Evolutionary conservation across 2,329 filamentous ascomycete species (phyloP), one percentile per base, ranked within the genome.

Genomic region (Dactylellina leptospora): DNA sequence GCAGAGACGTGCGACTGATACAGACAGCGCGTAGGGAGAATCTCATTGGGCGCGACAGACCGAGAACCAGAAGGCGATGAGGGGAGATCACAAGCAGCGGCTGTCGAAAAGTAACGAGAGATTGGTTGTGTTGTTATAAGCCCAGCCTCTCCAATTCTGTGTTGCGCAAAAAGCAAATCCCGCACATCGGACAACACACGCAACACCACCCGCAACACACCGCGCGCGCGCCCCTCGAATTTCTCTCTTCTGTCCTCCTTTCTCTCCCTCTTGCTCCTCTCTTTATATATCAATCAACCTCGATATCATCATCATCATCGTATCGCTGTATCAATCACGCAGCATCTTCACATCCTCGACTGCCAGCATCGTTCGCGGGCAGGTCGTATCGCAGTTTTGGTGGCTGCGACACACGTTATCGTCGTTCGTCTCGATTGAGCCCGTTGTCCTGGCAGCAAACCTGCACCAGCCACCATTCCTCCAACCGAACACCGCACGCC

Each of bases 81-180:
- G 59, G 56, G 42, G 56, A 45, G 63, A 69, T 53, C 44, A 50
- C 60, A 64, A 27, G 42, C 18, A 64, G 60, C 60, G 40, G 60
- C 51, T 55, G 59, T 63, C 48, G 59, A 63, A 53, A 36, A 55
- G 20, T 55, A 55, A 42, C 51, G 51, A 55, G 42, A 55, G 10
- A n/a, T 44, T 44, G 40, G 4, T 18, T 8, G 16, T 44, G 11
- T 42, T 22, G 13, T 16, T 10, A 3, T 10, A 2, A 10, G 44
- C 40, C 66, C 66, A 71, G 51, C 66, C 66, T 58, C 66, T 61
- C 51, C 33, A 51, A 63, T 63, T 58, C 48, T 71, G 66, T 27
- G 66, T 71, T 71, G 66, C 36, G 56, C 38, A 70, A 70, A 70
- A 70, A 62, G 56, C 55, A 70, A 70, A 70, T 54, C 54, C 33